Evolutionary conservation across 768 basidiomycete genomes (phyloP).

Genomic region (Mycena pura): DNA sequence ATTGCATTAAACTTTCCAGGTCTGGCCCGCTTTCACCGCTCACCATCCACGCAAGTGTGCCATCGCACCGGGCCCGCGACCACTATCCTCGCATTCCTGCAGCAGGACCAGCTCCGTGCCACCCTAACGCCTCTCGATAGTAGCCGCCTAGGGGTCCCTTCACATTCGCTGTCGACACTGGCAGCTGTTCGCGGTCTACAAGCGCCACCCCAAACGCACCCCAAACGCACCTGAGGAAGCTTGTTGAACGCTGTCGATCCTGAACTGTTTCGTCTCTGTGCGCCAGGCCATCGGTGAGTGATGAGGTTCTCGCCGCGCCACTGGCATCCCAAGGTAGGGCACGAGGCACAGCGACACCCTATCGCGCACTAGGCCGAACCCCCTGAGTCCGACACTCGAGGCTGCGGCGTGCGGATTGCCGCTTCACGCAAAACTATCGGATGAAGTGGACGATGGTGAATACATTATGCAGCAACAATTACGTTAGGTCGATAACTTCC

Average conservation of each 20-base stretch:
- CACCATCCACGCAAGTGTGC: too few relatives aligned
- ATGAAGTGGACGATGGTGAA: too few relatives aligned
- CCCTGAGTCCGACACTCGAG: not conserved
- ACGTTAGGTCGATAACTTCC: constrained; percentile 27
- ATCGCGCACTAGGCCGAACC: not conserved
- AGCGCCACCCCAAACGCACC: not conserved
- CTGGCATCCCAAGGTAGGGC: not conserved
- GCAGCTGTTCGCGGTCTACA: constrained; percentile 1
- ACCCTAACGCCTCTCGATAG: not conserved
- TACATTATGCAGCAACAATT: constrained; percentile 3
- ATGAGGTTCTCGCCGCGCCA: not conserved
- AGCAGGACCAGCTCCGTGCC: constrained; percentile 1
- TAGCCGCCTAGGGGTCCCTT: not conserved
- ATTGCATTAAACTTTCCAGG: too few relatives aligned
- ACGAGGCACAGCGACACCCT: not conserved
- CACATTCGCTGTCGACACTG: not conserved
- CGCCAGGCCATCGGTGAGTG: not conserved
- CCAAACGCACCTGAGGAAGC: constrained; percentile 14
- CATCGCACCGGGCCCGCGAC: too few relatives aligned
- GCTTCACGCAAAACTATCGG: too few relatives aligned
- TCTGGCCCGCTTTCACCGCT: too few relatives aligned
- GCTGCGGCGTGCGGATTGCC: too few relatives aligned
- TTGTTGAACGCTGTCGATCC: constrained; percentile 12
- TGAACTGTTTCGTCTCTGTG: too few relatives aligned
- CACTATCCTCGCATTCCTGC: not conserved